Conservation (phyloP, 495 filamentous ascomycete genomes). For the Aspergillus cristatus region DNA sequence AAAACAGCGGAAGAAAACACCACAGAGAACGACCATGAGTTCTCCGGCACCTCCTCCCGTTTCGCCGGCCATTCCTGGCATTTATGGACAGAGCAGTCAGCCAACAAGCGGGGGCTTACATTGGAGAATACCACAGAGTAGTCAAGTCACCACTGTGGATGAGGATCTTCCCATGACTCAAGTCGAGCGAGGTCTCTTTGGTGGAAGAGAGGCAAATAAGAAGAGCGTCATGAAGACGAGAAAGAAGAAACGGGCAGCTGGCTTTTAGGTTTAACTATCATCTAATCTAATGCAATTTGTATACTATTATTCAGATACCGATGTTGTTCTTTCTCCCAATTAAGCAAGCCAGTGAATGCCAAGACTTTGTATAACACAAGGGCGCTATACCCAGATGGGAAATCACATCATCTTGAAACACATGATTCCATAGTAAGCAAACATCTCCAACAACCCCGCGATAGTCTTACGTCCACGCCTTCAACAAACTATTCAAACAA, state of each 20-base stretch:
- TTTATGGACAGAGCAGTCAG: slow-evolving; percentile 31
- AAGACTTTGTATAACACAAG: too few relatives aligned
- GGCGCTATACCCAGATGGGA: too few relatives aligned
- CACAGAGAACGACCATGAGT: slow-evolving; percentile 7
- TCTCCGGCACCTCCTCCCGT: slow-evolving; percentile 12
- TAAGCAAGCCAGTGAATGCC: slow-evolving; percentile 5
- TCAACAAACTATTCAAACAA: background rate
- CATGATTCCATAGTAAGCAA: background rate
- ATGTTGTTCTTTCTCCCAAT: background rate
- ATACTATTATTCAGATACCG: too few relatives aligned
- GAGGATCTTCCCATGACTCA: slow-evolving; percentile 34
- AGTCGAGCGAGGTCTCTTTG: slow-evolving; percentile 32
- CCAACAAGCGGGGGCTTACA: slow-evolving; percentile 16
- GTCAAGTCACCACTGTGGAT: slow-evolving; percentile 21
- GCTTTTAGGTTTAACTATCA: slow-evolving; percentile 25
- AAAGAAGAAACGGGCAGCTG: slow-evolving; percentile 34
- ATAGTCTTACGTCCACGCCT: slow-evolving; percentile 3
- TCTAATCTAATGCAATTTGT: too few relatives aligned
- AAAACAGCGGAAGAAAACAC: slow-evolving; percentile 17
- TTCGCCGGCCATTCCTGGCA: slow-evolving; percentile 17
- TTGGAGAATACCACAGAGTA: slow-evolving; percentile 19
- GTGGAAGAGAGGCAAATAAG: slow-evolving; percentile 22
- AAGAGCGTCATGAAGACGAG: slow-evolving; percentile 20
- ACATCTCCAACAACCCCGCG: background rate
- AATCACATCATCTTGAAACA: background rate